These are phyloP conservation scores for Yamadazyma takamatsuzukensis DNA, from an alignment of 805 yeast genomes.

Conservation along the genomic window DNA sequence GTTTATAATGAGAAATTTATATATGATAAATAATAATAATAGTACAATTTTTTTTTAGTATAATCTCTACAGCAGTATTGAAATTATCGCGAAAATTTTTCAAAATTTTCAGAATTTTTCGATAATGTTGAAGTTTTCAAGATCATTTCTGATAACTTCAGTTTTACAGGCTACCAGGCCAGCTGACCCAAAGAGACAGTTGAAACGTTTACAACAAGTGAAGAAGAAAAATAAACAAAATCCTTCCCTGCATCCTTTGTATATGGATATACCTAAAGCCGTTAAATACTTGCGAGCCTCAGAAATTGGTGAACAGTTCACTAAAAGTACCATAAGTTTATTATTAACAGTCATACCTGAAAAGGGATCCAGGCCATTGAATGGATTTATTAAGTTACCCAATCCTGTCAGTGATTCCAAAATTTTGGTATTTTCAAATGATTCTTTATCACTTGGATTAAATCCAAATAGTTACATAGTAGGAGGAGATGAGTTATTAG, in stretches of 20 bases:
- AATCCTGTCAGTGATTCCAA: slow-evolving; percentile 63
- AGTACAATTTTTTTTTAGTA: too few species aligned
- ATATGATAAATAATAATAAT: too few species aligned
- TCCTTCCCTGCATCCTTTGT: slow-evolving; percentile 52
- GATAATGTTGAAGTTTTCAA: too few species aligned
- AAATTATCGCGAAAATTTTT: background rate
- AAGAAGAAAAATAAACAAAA: slow-evolving; percentile 30
- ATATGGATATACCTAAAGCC: slow-evolving; percentile 70
- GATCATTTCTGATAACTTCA: background rate
- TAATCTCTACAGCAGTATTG: too few species aligned
- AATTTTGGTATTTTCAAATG: slow-evolving; percentile 65
- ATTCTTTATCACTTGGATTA: slow-evolving; percentile 38
- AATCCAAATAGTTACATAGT: slow-evolving; percentile 59
- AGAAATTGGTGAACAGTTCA: slow-evolving; percentile 79
- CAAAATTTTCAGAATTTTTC: background rate
- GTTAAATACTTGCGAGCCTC: slow-evolving; percentile 79
- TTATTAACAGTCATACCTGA: slow-evolving; percentile 65
- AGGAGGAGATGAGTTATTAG: slow-evolving; percentile 72
- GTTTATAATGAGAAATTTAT: too few species aligned
- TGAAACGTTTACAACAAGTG: slow-evolving; percentile 21
- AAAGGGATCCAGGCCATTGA: slow-evolving; percentile 71
- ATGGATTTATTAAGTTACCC: slow-evolving; percentile 71
- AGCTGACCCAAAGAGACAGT: slow-evolving; percentile 16
- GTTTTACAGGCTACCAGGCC: background rate
- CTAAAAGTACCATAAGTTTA: slow-evolving; percentile 63